Percentiles rank a stretch among this genome's conserved stretches.
These are phyloP conservation scores for Hordeum pubiflorum DNA, from an alignment of 202 grass and related monocot genomes.

Conservation along the genomic window DNA sequence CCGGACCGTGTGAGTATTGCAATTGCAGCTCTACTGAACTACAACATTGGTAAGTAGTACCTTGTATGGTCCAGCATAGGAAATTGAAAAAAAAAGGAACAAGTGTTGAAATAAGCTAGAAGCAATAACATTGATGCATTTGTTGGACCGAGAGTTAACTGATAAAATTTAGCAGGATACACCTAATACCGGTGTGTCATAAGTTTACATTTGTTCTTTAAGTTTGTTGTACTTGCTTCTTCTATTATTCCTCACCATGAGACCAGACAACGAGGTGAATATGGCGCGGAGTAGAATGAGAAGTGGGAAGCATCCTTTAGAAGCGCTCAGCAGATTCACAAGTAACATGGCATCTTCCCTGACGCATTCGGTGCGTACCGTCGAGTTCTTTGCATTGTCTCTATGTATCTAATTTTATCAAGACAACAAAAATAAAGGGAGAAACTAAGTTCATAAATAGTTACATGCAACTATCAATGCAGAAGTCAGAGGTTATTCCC, in stretches of 20 bases:
- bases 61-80: background rate
- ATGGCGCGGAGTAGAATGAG: constrained; percentile 33
- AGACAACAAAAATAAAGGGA: background rate
- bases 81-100: background rate
- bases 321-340: constrained; percentile 41
- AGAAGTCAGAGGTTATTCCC: background rate
- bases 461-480: background rate
- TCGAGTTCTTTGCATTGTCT: background rate
- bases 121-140: background rate
- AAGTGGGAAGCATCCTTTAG: constrained; percentile 43
- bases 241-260: constrained; percentile 16
- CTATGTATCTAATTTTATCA: background rate
- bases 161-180: background rate
- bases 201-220: background rate
- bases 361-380: constrained; percentile 37
- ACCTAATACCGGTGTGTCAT: background rate
- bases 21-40: constrained; percentile 42
- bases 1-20: constrained; percentile 26
- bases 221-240: background rate
- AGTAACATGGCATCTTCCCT: constrained; percentile 43
- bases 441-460: background rate
- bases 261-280: constrained; percentile 42
- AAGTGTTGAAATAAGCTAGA: background rate
- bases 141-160: background rate
- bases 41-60: constrained; percentile 51